phyloP scores from a whole-genome alignment of 768 basidiomycete genomes.

The Pilatotrama ljubarskyi region DNA sequence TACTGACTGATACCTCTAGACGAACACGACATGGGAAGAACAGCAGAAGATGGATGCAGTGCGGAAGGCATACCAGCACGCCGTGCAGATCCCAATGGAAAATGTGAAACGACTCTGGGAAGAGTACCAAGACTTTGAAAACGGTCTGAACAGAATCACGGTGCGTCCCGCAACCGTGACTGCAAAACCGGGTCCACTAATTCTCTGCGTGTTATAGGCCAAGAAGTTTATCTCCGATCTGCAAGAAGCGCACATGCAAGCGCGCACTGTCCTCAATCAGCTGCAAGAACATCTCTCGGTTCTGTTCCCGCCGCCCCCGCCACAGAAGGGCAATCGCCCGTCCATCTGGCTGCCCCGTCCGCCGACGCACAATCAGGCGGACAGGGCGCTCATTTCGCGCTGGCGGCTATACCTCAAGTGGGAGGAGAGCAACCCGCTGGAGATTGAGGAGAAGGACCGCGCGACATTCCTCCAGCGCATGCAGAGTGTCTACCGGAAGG shows the following conservation, averaged over 20 bases:
- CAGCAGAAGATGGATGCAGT: conserved; percentile 94
- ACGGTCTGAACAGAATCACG: conserved; percentile 83
- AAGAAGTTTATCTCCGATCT: conserved; percentile 95
- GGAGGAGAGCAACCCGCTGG: conserved; percentile 93
- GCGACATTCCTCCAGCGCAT: conserved; percentile 66
- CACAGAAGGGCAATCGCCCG: conserved; percentile 42
- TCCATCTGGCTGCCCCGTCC: conserved; percentile 63
- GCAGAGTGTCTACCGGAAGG: conserved; percentile 84
- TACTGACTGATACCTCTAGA: conserved; percentile 34
- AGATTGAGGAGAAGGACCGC: conserved; percentile 84
- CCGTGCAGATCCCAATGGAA: conserved; percentile 91
- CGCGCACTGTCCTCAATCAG: conserved; percentile 83
- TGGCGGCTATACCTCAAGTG: conserved; percentile 95
- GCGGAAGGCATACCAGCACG: conserved; percentile 89
- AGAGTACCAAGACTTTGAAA: conserved; percentile 92
- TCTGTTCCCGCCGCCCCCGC: conserved; percentile 53
- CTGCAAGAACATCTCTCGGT: conserved; percentile 66
- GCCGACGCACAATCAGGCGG: conserved; percentile 71
- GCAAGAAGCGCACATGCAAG: conserved; percentile 94
- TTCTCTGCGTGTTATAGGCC: conserved; percentile 47
- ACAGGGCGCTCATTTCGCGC: conserved; percentile 72
- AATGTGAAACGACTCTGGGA: conserved; percentile 93
- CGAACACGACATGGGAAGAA: conserved; percentile 89
- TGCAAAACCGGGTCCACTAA: background rate
- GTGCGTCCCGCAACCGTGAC: conserved; percentile 34